Evolutionary conservation across 2,329 filamentous ascomycete species (phyloP), one percentile per base, ranked within the genome.

Genomic region (Lithohypha guttulata): DNA sequence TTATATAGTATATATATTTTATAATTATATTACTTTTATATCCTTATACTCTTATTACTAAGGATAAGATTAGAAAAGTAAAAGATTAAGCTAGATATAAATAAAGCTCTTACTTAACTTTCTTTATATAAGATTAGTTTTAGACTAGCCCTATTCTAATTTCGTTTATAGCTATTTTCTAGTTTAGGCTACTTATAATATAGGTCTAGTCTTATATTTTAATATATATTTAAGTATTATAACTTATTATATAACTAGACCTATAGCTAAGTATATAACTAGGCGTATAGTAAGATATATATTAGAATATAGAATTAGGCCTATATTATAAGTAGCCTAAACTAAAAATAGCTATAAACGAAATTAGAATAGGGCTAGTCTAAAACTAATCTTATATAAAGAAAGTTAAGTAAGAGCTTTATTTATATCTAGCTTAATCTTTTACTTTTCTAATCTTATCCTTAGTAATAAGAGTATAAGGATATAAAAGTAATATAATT

Each of bases 131-230:
- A 41, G 30, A 31, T 53, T 52, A 15, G 51, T 54, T 30, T 31
- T 44, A 4, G 31, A 26, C 34, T 52, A 41, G 23, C 33, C 38
- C 27, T 45, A 48, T 3, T 30, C 45, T 17, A 32, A 48, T 21
- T 49, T 51, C 45, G 43, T 46, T 38, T 48, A 36, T 27, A 49
- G 41, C 9, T 42, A 42, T 31, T 46, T 21, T 18, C 41, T 43
- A 21, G 48, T 43, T 14, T 38, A 11, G 18, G 48, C 17, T 15
- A 29, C 18, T 18, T 51, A 41, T 17, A 42, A 49, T 6, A 35
- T 23, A 13, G 42, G 22, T 9, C 39, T 35, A 19, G 38, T 20
- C 17, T 41, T 26, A 17, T 37, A 11, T 9, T 11, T 22, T 18
- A 19, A 35, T 28, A 34, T 35, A 3, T 13, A 25, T 20, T 41